Base-by-base conservation (phyloP, 1,284 basidiomycete genomes). In the Bondarzewia mesenterica region DNA sequence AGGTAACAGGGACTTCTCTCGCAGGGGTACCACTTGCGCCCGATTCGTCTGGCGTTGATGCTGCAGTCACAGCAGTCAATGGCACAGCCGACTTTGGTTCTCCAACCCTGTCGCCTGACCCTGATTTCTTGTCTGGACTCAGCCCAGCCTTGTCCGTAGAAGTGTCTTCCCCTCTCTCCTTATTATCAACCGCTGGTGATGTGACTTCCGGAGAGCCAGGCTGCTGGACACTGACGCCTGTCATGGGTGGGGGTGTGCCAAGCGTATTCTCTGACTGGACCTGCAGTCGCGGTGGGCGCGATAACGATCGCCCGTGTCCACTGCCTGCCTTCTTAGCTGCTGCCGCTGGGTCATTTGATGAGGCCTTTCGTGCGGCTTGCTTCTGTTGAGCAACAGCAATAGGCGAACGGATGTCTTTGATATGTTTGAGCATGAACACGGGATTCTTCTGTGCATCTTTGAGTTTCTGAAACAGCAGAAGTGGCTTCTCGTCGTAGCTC, bases 401-500 rank as follows among this genome's bases (percentile, higher is more conserved):
- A 0, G 96, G 96, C 15, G 92, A 96, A 47, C 93, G 89, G 55
- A 99, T 96, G 60, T 99, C 96, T 60, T 93, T 93, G 63, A 99
- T 96, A 59, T 98, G 94, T 50, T 97, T 89, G 37, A 99, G 80
- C 93, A 98, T 98, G 67, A 99, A 99, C 8, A 97, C 93, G 0
- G 96, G 94, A 54, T 94, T 93, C 69, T 97, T 96, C 64, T 93
- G 93, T 4, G 86, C 84, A 58, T 99, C 96, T 65, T 99, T 99
- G 44, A 99, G 79, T 63, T 90, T 93, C 66, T 99, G 95, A 72
- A 98, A 98, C 29, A 99, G 80, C 32, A 98, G 74, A 41, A 99
- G 72, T 0, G 96, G 96, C 63, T 98, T 98, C 68, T 99, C 96
- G 60, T 99, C 96, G 60, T 96, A 98, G 60, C 89, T 90, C 50